These are phyloP conservation scores for Verticillium alfalfae DNA, from an alignment of 2,329 filamentous ascomycete genomes.

Conservation along the genomic window DNA sequence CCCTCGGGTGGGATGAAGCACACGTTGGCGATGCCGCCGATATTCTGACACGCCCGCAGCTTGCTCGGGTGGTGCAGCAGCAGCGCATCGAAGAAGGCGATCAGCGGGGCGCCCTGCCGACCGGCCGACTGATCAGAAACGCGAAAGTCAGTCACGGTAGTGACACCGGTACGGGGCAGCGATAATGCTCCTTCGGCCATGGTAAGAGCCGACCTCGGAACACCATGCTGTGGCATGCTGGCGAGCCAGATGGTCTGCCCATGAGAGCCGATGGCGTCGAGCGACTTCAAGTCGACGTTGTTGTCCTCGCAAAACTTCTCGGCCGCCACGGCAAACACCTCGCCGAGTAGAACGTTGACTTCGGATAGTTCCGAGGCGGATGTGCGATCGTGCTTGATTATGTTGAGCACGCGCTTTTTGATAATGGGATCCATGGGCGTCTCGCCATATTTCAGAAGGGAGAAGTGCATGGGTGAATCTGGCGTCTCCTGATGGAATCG, in stretches of 20 bases:
- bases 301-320: constrained; percentile 41
- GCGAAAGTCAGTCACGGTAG: constrained; percentile 53
- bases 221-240: constrained; percentile 42
- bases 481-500: constrained; percentile 49
- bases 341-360: constrained; percentile 51
- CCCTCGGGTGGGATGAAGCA: constrained; percentile 51
- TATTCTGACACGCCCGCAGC: constrained; percentile 55
- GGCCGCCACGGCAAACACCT: constrained; percentile 48
- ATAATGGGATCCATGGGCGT: constrained; percentile 45
- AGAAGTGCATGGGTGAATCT: constrained; percentile 46
- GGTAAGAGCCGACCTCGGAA: constrained; percentile 41
- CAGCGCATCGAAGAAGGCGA: constrained; percentile 52
- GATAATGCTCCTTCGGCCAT: constrained; percentile 55
- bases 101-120: constrained; percentile 48
- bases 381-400: constrained; percentile 49
- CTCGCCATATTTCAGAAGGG: constrained; percentile 52
- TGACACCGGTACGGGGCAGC: constrained; percentile 50
- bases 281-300: constrained; percentile 31
- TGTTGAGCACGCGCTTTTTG: constrained; percentile 51
- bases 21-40: constrained; percentile 56
- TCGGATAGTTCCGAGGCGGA: constrained; percentile 48
- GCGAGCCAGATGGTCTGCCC: constrained; percentile 48
- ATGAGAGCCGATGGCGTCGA: constrained; percentile 50
- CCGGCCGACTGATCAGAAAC: constrained; percentile 51
- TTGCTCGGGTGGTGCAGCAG: constrained; percentile 51